Evolutionary conservation across 2,329 filamentous ascomycete genomes (phyloP).

Genomic region (Parastagonospora avenae): DNA sequence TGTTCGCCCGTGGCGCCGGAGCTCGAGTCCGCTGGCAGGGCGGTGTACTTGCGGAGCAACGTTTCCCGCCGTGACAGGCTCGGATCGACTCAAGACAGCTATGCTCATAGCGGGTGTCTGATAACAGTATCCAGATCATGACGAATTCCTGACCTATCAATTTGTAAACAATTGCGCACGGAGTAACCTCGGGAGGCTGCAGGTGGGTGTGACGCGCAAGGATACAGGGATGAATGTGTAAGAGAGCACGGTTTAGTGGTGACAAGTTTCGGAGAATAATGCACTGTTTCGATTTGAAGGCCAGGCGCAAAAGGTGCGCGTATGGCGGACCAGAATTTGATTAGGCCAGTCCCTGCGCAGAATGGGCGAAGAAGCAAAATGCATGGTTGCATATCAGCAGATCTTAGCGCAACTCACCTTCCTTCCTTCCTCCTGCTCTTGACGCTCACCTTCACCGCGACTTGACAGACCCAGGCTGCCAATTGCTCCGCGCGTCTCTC

Average conservation of each 20-base stretch:
- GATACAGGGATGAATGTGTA: constrained; percentile 3
- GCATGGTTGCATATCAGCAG: no score
- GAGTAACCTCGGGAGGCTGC: constrained; percentile 1
- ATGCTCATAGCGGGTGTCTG: neutral
- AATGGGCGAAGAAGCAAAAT: neutral
- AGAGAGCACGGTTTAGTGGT: constrained; percentile 1
- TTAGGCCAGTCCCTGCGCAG: neutral
- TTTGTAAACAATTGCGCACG: neutral
- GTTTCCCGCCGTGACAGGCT: neutral
- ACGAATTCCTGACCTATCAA: neutral
- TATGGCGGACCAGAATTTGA: constrained; percentile 4
- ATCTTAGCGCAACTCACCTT: no score
- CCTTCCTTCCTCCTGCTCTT: no score
- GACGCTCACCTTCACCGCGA: no score
- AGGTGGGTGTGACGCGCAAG: constrained; percentile 3
- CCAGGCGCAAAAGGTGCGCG: constrained; percentile 1
- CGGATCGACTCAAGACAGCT: neutral
- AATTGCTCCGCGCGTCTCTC: no score
- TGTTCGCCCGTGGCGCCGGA: neutral
- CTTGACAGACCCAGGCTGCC: no score
- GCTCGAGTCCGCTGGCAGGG: neutral
- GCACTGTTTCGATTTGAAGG: constrained; percentile 8
- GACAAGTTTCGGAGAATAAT: constrained; percentile 5
- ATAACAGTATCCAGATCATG: neutral
- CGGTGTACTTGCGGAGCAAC: constrained; percentile 2